Conservation (phyloP, 495 filamentous ascomycete genomes). For the Tuber calosporum region DNA sequence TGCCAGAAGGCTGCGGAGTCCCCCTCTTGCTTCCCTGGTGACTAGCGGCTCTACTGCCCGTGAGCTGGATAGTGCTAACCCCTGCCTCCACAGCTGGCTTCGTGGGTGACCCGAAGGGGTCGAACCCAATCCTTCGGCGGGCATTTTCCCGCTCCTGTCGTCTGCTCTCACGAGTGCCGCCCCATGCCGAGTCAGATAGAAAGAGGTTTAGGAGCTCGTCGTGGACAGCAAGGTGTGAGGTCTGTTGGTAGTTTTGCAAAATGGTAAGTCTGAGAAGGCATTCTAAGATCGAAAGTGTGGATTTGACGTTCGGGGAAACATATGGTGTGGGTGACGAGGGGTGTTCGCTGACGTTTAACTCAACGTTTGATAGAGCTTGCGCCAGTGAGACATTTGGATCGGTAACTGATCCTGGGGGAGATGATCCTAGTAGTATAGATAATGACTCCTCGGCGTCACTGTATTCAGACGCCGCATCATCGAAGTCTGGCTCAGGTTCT, state of each 20-base stretch:
- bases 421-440: constrained; percentile 12
- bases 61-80: neutral
- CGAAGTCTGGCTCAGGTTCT: constrained; percentile 57
- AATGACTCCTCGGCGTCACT: constrained; percentile 26
- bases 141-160: constrained; percentile 65
- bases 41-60: neutral
- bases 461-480: constrained; percentile 38
- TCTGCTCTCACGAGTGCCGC: constrained; percentile 62
- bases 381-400: constrained; percentile 10
- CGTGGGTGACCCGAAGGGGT: constrained; percentile 51
- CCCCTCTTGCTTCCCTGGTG: neutral
- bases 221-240: constrained; percentile 83
- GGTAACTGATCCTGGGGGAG: neutral
- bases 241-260: constrained; percentile 95
- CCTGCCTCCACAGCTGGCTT: constrained; percentile 4
- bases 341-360: constrained; percentile 15
- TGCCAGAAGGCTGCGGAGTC: neutral
- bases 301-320: constrained; percentile 52
- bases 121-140: constrained; percentile 75
- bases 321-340: constrained; percentile 28
- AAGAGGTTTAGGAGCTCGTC: constrained; percentile 95
- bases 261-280: constrained; percentile 85
- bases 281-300: constrained; percentile 87
- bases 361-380: neutral
- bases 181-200: constrained; percentile 68